Conservation (phyloP, 768 basidiomycete genomes). For the Pisolithus sp. region DNA sequence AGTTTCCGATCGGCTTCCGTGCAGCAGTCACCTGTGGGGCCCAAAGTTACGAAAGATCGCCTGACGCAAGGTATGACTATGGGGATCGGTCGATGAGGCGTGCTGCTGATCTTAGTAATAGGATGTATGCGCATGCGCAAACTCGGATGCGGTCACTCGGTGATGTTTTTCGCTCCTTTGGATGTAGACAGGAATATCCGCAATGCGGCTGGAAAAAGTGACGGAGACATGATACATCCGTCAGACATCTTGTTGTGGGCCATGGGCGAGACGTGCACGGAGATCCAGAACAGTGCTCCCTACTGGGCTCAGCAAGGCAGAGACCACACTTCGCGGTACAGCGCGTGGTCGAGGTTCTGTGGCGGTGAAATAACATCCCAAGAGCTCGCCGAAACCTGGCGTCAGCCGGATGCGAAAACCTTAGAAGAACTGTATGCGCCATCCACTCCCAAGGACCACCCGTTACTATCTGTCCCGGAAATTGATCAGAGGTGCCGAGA, state of each 20-base stretch:
- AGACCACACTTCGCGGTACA: slow-evolving; percentile 13
- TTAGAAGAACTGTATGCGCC: slow-evolving; percentile 32
- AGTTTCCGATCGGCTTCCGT: slow-evolving; percentile 27
- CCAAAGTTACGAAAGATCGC: slow-evolving; percentile 33
- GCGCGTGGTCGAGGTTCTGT: slow-evolving; percentile 12
- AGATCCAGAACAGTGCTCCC: slow-evolving; percentile 34
- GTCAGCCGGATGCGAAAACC: slow-evolving; percentile 33
- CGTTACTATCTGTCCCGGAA: neutral
- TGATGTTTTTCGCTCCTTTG: slow-evolving; percentile 41
- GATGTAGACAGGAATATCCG: slow-evolving; percentile 36
- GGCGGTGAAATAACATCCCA: neutral
- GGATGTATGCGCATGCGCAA: slow-evolving; percentile 52
- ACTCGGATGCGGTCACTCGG: slow-evolving; percentile 40
- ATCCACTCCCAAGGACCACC: neutral
- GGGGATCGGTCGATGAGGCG: neutral
- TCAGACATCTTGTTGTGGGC: slow-evolving; percentile 38
- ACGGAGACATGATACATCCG: slow-evolving; percentile 3
- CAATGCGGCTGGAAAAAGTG: slow-evolving; percentile 9
- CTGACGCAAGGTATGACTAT: slow-evolving; percentile 26
- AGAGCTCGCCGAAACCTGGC: slow-evolving; percentile 26
- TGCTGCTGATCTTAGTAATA: slow-evolving; percentile 7
- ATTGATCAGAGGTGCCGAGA: slow-evolving; percentile 11
- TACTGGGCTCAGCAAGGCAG: slow-evolving; percentile 38
- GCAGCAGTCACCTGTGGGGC: slow-evolving; percentile 35
- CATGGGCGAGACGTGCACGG: slow-evolving; percentile 37